Evolutionary conservation across 345 rosid genomes (phyloP), one percentile per base, ranked within the genome.

Genomic region (Geranium rotundifolium): DNA sequence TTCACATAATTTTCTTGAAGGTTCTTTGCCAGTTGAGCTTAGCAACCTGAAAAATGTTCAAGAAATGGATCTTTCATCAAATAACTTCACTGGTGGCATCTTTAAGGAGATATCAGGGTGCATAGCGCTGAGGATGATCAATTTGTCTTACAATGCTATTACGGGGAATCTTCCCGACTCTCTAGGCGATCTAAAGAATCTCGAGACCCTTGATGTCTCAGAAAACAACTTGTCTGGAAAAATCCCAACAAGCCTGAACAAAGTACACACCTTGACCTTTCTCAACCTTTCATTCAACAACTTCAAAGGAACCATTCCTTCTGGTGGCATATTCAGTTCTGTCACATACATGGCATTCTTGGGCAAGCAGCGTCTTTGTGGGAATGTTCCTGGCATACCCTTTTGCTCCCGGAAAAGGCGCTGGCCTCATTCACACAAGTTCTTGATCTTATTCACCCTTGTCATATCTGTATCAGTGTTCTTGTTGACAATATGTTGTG

Each of bases 41-140:
- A 77, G 84, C 72, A 82, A 80, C 68, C 72, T 84, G 8, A 77
- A 75, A 67, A 80, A 80, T 63, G 76, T 84, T 41, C 74, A 68
- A 50, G 86, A 78, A 67, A 78, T 82, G 13, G 87, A 82, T 67
- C 61, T 84, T 61, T 82, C 86, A 41, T 68, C 69, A n/a, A 84
- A 84, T 67, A 71, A 71, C 10, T 64, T 84, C 57, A 70, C 19
- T 13, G 86, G 86, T 13, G 72, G 58, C 19, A 68, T 84, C 65
- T 76, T 78, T 65, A 52, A 64, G 31, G 77, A 69, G 80, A 75
- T 81, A 60, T 77, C 77, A 20, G 68, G 63, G 69, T 81, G 89
- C 79, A 65, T 67, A n/a, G 79, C 72, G 10, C 27, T 81, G 75
- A 74, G 31, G 59, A 29, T 19, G 64, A 39, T 84, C 29, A 67